Evolutionary conservation across 176 grass and related monocot genomes (phyloP), one percentile per base, ranked within the genome.

Genomic region (Oryza rufipogon): DNA sequence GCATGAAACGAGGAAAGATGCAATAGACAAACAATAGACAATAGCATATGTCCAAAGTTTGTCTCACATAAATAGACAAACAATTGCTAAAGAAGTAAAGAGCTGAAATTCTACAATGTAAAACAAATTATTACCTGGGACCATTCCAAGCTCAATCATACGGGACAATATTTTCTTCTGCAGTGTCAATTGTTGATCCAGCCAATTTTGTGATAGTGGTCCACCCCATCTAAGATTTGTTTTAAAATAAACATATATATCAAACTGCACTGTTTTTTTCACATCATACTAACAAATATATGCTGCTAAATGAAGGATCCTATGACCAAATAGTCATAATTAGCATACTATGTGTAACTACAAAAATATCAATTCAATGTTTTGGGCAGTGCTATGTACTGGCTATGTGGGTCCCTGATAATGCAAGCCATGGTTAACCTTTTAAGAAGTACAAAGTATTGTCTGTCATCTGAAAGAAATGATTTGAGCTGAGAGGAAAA

Each of bases 91-190:
- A n/a, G 8, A 63, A 56, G 30, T 45, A 56, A 58, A 81, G 28
- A 78, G 4, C n/a, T 64, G 13, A 32, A 77, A 46, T 72, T 8
- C 28, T 83, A 13, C 7, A 70, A 22, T 36, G 42, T 42, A 81
- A 76, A 85, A 77, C 5, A 77, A 82, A 76, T 66, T 26, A 28
- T 52, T 95, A 98, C 95, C 95, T 65, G 95, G 95, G 66, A 86
- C 90, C 92, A 98, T 98, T 78, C 95, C 95, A 80, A 98, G 91
- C 32, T 95, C 89, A 68, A 93, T 82, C 92, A 98, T 98, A 79
- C 89, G 91, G 75, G 85, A 91, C 28, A 95, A 66, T 61, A 91
- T 88, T 76, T 85, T 86, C 81, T 93, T 98, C 66, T 98, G 91
- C 41, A 98, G 68, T 51, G 76, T 79, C 68, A 92, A 72, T 91